A percentile compares a stretch with the other conserved stretches of the same genome.
Evolutionary conservation across 805 yeast species (phyloP).

Genomic region (Pichia occidentalis): DNA sequence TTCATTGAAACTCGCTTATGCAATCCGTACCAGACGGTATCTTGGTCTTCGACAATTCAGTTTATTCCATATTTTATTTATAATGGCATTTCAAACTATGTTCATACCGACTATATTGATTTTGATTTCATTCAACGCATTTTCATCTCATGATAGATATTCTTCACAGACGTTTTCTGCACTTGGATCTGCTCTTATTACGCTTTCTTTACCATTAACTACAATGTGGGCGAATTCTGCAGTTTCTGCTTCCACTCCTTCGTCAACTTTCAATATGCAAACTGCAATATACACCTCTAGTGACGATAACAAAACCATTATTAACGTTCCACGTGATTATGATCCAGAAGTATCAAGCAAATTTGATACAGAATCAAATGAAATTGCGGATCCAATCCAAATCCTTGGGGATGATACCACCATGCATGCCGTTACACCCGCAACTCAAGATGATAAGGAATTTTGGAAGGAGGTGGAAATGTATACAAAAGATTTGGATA

Average conservation of each 20-base stretch:
- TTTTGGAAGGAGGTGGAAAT: constrained; percentile 30
- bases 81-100: constrained; percentile 79
- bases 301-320: constrained; percentile 9
- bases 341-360: constrained; percentile 6
- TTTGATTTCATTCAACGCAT: constrained; percentile 38
- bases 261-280: constrained; percentile 29
- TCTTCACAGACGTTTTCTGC: constrained; percentile 38
- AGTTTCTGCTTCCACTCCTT: constrained; percentile 41
- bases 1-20: constrained; percentile 55
- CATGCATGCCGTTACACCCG: constrained; percentile 2
- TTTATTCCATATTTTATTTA: constrained; percentile 69
- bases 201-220: constrained; percentile 71
- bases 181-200: constrained; percentile 54
- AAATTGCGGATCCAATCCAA: too few species aligned
- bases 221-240: constrained; percentile 83
- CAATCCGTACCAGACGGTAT: constrained; percentile 64
- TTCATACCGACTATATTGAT: constrained; percentile 68
- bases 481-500: constrained; percentile 26
- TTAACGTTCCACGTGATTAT: constrained; percentile 7
- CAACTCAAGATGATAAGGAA: constrained; percentile 18
- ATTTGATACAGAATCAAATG: constrained; percentile 4
- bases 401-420: constrained; percentile 5
- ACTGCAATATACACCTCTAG: constrained; percentile 15
- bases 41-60: constrained; percentile 81
- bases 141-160: constrained; percentile 12